Conservation (phyloP, 2,329 filamentous ascomycete genomes). For the Hyphodiscus sp. region DNA sequence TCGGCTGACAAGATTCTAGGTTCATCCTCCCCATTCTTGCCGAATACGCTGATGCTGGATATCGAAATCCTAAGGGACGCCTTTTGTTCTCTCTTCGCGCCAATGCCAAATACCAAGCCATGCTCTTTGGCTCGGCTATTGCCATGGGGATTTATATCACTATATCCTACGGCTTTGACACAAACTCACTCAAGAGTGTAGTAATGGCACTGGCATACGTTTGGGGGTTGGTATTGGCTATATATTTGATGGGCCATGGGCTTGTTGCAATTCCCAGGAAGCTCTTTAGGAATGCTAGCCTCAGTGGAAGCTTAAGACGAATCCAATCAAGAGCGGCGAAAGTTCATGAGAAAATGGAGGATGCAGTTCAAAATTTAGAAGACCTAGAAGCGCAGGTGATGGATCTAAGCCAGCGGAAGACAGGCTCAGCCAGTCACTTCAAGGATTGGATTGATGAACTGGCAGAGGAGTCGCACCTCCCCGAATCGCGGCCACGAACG, state of each 20-base stretch:
- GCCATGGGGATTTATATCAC: constrained; percentile 79
- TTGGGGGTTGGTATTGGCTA: constrained; percentile 85
- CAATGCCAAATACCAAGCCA: constrained; percentile 84
- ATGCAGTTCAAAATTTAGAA: constrained; percentile 72
- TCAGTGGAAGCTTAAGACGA: constrained; percentile 65
- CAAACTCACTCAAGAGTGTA: constrained; percentile 69
- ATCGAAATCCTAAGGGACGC: constrained; percentile 76
- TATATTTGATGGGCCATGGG: constrained; percentile 97
- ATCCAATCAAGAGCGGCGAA: constrained; percentile 75
- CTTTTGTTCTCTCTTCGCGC: constrained; percentile 77
- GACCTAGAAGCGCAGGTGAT: constrained; percentile 74
- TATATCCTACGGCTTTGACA: constrained; percentile 66
- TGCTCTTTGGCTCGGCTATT: constrained; percentile 64
- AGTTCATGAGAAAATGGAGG: constrained; percentile 80
- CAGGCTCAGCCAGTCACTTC: constrained; percentile 66
- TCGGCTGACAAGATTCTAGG: constrained; percentile 39
- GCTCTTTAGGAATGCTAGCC: constrained; percentile 72
- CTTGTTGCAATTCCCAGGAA: constrained; percentile 83
- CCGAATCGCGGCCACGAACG: constrained; percentile 50
- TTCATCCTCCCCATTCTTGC: constrained; percentile 86
- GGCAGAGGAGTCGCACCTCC: constrained; percentile 65
- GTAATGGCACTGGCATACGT: constrained; percentile 94
- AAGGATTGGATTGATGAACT: constrained; percentile 96
- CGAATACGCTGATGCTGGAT: constrained; percentile 92
- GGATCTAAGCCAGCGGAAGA: constrained; percentile 75